These are phyloP conservation scores for Ceratocystis cacaofunesta DNA, from an alignment of 2,329 filamentous ascomycete genomes.

Conservation along the genomic window DNA sequence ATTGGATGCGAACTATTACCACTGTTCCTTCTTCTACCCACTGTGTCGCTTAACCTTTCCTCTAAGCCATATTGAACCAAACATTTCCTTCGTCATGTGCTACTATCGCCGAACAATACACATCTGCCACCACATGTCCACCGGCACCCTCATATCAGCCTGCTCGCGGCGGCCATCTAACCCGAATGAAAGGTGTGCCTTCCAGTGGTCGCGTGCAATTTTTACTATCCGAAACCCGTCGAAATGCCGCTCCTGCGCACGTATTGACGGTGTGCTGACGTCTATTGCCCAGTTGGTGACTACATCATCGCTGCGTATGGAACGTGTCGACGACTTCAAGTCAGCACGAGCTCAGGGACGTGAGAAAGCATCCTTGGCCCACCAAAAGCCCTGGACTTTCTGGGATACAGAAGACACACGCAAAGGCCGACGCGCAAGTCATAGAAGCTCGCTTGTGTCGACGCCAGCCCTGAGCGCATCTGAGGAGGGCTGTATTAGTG, in stretches of 20 bases:
- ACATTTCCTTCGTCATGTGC: slow-evolving; percentile 18
- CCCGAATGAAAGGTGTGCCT: neutral
- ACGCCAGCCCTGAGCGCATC: neutral
- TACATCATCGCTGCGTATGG: slow-evolving; percentile 7
- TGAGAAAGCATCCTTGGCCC: neutral
- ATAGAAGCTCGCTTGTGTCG: neutral
- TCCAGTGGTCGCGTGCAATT: slow-evolving; percentile 17
- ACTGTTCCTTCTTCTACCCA: neutral
- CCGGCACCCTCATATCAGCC: slow-evolving; percentile 13
- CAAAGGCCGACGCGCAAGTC: neutral
- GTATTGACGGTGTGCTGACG: slow-evolving; percentile 8
- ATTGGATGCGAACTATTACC: neutral
- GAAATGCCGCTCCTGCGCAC: slow-evolving; percentile 12
- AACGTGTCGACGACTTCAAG: slow-evolving; percentile 8
- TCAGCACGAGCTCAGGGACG: neutral
- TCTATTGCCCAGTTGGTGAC: slow-evolving; percentile 13
- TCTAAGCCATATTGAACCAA: no score
- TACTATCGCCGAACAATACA: slow-evolving; percentile 19
- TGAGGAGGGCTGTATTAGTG: neutral
- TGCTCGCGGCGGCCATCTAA: slow-evolving; percentile 7
- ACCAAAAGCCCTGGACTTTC: slow-evolving; percentile 11
- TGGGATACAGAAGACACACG: slow-evolving; percentile 11
- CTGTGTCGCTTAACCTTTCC: no score
- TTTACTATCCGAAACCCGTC: slow-evolving; percentile 12
- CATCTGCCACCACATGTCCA: slow-evolving; percentile 18